These are phyloP conservation scores for Pseudocercospora ulei DNA, from an alignment of 2,329 filamentous ascomycete genomes.

Conservation along the genomic window DNA sequence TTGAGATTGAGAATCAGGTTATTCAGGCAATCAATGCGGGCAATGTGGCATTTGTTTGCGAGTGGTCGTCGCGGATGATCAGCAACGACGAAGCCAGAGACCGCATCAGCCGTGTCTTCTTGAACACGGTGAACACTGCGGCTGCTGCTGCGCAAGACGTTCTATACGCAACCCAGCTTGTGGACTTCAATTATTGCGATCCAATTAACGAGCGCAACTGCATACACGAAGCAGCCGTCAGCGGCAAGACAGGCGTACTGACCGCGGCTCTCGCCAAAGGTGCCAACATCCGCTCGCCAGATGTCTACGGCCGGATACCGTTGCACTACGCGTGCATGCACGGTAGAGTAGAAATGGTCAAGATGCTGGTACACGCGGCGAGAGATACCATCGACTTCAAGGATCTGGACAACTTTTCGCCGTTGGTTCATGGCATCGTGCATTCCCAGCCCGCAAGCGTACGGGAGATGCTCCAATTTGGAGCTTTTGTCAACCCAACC, in stretches of 20 bases:
- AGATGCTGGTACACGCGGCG: constrained; percentile 37
- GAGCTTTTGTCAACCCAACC: constrained; percentile 74
- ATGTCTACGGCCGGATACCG: constrained; percentile 89
- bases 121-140: constrained; percentile 79
- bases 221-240: constrained; percentile 91
- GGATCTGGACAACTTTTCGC: constrained; percentile 95
- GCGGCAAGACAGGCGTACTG: constrained; percentile 71
- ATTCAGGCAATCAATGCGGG: constrained; percentile 77
- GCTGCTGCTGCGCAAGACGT: constrained; percentile 64
- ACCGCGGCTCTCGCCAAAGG: constrained; percentile 61
- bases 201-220: constrained; percentile 97
- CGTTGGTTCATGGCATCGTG: constrained; percentile 88
- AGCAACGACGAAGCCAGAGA: constrained; percentile 56
- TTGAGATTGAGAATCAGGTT: constrained; percentile 73
- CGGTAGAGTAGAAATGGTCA: constrained; percentile 57
- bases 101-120: constrained; percentile 77
- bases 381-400: constrained; percentile 71
- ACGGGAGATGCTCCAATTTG: constrained; percentile 61
- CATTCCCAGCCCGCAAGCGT: constrained; percentile 75
- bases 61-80: constrained; percentile 65
- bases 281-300: constrained; percentile 68
- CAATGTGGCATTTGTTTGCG: constrained; percentile 65
- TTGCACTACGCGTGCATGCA: constrained; percentile 96
- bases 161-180: constrained; percentile 67
- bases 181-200: constrained; percentile 88